These are phyloP conservation scores for Lupinus albus DNA, from an alignment of 306 rosid species.

Conservation along the genomic window DNA sequence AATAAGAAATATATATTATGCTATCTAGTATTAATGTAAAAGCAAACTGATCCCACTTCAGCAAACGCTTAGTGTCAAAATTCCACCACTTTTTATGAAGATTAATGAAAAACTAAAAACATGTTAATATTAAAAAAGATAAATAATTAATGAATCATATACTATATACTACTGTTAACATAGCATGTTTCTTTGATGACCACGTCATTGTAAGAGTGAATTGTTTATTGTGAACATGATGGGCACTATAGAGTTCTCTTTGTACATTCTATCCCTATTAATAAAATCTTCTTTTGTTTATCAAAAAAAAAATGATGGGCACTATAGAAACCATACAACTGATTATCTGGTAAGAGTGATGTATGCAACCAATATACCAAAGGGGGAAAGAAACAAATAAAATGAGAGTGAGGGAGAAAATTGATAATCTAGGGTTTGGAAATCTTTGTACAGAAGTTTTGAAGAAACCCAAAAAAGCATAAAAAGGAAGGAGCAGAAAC, in stretches of 20 bases:
- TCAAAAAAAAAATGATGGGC: too few relatives aligned
- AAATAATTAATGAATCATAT: too few relatives aligned
- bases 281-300: too few relatives aligned
- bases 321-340: constrained; percentile 5
- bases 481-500: constrained; percentile 47
- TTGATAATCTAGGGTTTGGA: constrained; percentile 43
- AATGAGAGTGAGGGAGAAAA: constrained; percentile 2
- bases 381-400: constrained; percentile 26
- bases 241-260: not conserved
- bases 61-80: constrained; percentile 3
- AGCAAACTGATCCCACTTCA: not conserved
- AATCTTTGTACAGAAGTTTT: constrained; percentile 10
- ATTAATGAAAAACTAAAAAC: constrained; percentile 4
- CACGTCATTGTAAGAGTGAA: constrained; percentile 19
- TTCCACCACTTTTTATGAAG: not conserved
- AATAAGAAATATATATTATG: not conserved
- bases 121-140: too few relatives aligned
- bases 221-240: constrained; percentile 5
- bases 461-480: constrained; percentile 36
- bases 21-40: not conserved
- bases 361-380: constrained; percentile 23
- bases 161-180: not conserved
- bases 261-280: too few relatives aligned
- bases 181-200: constrained; percentile 13
- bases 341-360: constrained; percentile 5